phyloP scores from a whole-genome alignment of 176 grass and related monocot species.

The Otatea glauca region DNA sequence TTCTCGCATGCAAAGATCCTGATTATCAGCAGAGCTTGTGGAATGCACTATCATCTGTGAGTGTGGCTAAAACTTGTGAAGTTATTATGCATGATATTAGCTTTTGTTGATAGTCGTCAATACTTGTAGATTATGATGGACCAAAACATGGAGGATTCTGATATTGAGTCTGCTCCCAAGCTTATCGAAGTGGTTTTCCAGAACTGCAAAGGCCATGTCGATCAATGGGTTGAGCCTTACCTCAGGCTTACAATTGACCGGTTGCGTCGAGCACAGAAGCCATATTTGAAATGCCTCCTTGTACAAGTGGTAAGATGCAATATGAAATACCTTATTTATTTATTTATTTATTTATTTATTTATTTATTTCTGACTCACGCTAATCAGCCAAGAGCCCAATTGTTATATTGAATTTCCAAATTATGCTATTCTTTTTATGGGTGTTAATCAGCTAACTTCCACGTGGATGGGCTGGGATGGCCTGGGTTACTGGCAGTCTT shows the following conservation, averaged over 20 bases:
- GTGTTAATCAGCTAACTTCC: neutral
- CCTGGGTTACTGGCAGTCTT: neutral
- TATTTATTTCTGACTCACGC: neutral
- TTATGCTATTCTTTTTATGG: constrained; percentile 1
- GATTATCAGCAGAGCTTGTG: constrained; percentile 91
- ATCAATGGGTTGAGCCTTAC: constrained; percentile 87
- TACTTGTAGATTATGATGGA: constrained; percentile 75
- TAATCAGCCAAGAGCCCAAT: neutral
- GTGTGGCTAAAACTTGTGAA: constrained; percentile 24
- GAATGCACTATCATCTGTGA: constrained; percentile 73
- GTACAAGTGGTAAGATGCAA: constrained; percentile 74
- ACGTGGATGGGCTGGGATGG: neutral
- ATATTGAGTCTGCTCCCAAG: constrained; percentile 90
- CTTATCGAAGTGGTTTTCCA: constrained; percentile 91
- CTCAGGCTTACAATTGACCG: constrained; percentile 72
- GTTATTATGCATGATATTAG: constrained; percentile 1
- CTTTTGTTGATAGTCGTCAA: constrained; percentile 26
- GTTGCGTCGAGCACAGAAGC: constrained; percentile 60
- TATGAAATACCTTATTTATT: neutral
- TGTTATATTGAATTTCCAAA: neutral
- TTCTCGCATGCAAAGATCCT: constrained; percentile 79
- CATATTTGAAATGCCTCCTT: constrained; percentile 82
- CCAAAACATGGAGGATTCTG: constrained; percentile 79
- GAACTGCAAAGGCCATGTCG: constrained; percentile 83
- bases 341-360: neutral